Evolutionary conservation across 768 basidiomycete genomes (phyloP).

Genomic region (Cubamyces lactineus): DNA sequence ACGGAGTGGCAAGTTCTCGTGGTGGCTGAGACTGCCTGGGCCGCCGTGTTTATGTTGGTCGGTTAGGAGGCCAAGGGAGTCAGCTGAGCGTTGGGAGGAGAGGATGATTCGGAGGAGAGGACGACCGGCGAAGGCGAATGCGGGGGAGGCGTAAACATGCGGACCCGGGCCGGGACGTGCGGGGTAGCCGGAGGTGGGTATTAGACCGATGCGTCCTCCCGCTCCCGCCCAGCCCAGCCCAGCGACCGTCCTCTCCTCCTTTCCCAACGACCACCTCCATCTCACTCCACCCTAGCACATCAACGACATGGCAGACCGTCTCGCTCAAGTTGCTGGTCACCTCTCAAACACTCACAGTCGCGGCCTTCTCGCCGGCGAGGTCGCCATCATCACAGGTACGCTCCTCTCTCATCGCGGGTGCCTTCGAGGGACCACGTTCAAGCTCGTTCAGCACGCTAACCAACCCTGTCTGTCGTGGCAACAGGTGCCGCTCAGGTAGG

Average conservation of each 20-base stretch:
- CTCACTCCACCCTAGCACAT: not conserved
- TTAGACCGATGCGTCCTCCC: not conserved
- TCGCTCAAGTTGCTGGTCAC: constrained; percentile 73
- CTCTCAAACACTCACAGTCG: constrained; percentile 52
- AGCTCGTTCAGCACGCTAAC: constrained; percentile 11
- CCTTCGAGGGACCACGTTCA: not conserved
- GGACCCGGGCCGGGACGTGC: constrained; percentile 20
- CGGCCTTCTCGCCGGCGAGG: constrained; percentile 74
- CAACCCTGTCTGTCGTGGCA: constrained; percentile 6
- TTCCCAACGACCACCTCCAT: constrained; percentile 10
- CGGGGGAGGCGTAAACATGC: constrained; percentile 18
- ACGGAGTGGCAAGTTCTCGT: no score
- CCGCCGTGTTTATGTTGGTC: not conserved
- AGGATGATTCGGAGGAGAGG: not conserved
- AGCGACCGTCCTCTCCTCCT: constrained; percentile 6
- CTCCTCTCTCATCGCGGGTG: not conserved
- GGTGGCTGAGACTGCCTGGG: not conserved
- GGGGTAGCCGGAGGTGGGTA: constrained; percentile 18
- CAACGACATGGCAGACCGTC: constrained; percentile 39
- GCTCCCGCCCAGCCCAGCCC: no score
- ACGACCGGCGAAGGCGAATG: not conserved
- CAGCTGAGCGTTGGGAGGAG: not conserved
- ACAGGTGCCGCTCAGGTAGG: constrained; percentile 76
- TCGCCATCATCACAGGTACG: constrained; percentile 83
- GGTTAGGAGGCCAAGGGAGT: not conserved